A percentile compares a stretch with the other conserved stretches of the same genome.
Evolutionary conservation across 352 stramenopile species (phyloP).

Genomic region (Paralagenidium karlingii): DNA sequence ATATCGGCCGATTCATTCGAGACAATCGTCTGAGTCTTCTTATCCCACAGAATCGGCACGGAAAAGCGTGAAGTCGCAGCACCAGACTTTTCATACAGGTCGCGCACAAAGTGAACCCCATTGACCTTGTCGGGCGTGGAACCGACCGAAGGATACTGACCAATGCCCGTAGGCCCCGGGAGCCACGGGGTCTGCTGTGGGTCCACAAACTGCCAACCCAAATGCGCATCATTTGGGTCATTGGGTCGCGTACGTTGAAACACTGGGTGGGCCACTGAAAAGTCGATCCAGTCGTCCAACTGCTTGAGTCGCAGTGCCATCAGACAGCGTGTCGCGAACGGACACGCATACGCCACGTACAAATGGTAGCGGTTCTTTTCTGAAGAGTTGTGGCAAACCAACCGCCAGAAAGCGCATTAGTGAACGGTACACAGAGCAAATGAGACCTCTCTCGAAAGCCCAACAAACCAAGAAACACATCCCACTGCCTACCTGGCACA

Average conservation of each 20-base stretch:
- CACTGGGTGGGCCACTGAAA: slow-evolving; percentile 86
- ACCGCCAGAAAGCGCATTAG: no score
- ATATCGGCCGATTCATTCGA: slow-evolving; percentile 93
- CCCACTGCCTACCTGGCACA: no score
- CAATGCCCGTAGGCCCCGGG: slow-evolving; percentile 40
- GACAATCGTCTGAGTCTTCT: slow-evolving; percentile 83
- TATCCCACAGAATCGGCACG: slow-evolving; percentile 88
- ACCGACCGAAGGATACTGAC: slow-evolving; percentile 54
- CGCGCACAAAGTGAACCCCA: slow-evolving; percentile 42
- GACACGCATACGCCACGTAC: slow-evolving; percentile 94
- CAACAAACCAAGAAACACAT: no score
- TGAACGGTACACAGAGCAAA: no score
- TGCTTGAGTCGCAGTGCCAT: slow-evolving; percentile 89
- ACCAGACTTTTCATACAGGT: slow-evolving; percentile 75
- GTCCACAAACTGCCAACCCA: slow-evolving; percentile 75
- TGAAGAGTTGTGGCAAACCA: no score
- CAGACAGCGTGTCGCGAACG: slow-evolving; percentile 71
- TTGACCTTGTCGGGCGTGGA: slow-evolving; percentile 56
- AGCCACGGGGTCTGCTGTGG: slow-evolving; percentile 45
- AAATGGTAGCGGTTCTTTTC: slow-evolving; percentile 84
- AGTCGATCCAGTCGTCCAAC: slow-evolving; percentile 88
- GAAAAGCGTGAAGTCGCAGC: slow-evolving; percentile 72
- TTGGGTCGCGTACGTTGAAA: slow-evolving; percentile 68
- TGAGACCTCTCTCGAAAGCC: no score
- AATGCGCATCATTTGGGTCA: slow-evolving; percentile 53